Evolutionary conservation across 352 stramenopile genomes (phyloP).

Genomic region (Globisporangium nagaii): DNA sequence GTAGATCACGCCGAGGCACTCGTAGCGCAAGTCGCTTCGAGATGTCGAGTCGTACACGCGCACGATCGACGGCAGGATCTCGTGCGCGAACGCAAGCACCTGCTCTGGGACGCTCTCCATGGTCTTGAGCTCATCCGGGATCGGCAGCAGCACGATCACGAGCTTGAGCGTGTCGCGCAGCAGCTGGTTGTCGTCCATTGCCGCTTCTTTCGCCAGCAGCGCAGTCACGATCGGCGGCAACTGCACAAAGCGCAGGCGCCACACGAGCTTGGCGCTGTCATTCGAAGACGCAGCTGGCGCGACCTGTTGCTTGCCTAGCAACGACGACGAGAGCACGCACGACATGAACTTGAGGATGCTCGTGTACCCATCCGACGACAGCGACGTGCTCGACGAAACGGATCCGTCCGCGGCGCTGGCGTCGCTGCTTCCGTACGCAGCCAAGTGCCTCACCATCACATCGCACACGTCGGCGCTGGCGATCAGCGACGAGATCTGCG

Average conservation of each 20-base stretch:
- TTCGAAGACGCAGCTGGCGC: not conserved
- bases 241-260: conserved; percentile 28
- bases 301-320: not conserved
- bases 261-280: conserved; percentile 2
- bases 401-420: not conserved
- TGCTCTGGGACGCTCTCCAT: conserved; percentile 14
- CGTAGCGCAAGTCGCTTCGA: conserved; percentile 41
- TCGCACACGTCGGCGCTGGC: conserved; percentile 36
- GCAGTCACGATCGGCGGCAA: conserved; percentile 41
- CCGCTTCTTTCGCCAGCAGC: conserved; percentile 32
- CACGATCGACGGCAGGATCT: conserved; percentile 42
- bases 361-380: conserved; percentile 25
- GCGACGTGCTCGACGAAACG: conserved; percentile 1
- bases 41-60: conserved; percentile 49
- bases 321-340: conserved; percentile 19
- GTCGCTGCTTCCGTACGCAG: conserved; percentile 16
- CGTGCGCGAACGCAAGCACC: conserved; percentile 31
- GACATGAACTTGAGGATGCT: conserved; percentile 46
- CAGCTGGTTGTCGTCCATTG: conserved; percentile 38
- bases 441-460: conserved; percentile 26
- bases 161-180: conserved; percentile 56
- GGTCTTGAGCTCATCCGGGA: conserved; percentile 20
- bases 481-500: conserved; percentile 30
- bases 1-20: conserved; percentile 51
- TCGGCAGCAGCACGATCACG: conserved; percentile 40